phyloP scores from a whole-genome alignment of 768 basidiomycete species.

The Hygrophorus pudorinus region DNA sequence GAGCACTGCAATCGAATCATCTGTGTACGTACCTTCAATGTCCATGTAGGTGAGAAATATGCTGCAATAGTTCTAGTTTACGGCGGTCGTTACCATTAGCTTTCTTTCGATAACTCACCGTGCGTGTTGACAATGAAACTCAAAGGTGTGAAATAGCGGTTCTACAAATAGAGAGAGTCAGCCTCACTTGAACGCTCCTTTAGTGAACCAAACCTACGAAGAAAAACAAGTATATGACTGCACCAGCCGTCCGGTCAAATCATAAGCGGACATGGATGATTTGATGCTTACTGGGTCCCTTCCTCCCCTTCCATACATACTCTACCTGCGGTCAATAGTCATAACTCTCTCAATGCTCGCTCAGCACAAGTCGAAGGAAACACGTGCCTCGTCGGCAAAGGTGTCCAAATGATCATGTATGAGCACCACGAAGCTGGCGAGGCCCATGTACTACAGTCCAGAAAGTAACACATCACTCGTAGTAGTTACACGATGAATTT shows the following conservation, averaged over 20 bases:
- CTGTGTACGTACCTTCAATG: constrained; percentile 21
- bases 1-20: not conserved
- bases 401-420: constrained; percentile 51
- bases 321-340: no score
- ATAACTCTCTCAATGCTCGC: not conserved
- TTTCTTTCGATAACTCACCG: constrained; percentile 18
- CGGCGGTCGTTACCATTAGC: not conserved
- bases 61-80: constrained; percentile 18
- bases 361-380: not conserved
- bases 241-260: not conserved
- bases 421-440: constrained; percentile 40
- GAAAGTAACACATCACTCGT: no score
- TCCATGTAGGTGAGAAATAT: constrained; percentile 33
- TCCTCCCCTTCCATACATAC: constrained; percentile 41
- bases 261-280: not conserved
- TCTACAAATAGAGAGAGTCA: constrained; percentile 24
- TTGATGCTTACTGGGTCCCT: constrained; percentile 30
- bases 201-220: constrained; percentile 20
- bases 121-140: constrained; percentile 51
- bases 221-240: constrained; percentile 35
- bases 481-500: no score
- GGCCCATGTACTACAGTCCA: constrained; percentile 34
- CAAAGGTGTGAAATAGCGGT: constrained; percentile 54
- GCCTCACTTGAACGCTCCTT: not conserved
- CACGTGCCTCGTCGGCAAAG: constrained; percentile 32